Base-by-base conservation (phyloP, 768 basidiomycete species). In the Boletus rubroflammeus region DNA sequence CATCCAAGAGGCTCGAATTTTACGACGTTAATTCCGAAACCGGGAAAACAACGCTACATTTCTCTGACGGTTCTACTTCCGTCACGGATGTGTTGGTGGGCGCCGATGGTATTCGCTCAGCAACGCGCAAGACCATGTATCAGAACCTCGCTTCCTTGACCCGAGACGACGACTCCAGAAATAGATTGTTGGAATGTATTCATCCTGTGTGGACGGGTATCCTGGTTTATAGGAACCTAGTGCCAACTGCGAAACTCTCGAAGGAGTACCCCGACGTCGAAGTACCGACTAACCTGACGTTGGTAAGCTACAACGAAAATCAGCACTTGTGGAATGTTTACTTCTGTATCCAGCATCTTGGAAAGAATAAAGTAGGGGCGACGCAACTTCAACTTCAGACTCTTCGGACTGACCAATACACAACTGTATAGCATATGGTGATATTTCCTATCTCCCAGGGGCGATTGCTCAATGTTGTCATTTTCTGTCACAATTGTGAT, bases 41-140 rank as follows among this genome's bases (percentile, higher is more conserved):
- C 0, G 60, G 64, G 4, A 62, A 63, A 25, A 68, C 75, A 10
- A 52, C 43, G 1, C 51, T 80, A 7, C 53, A 62, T 14, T 80
- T 79, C 50, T 51, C 64, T 0, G 73, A 79, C n/a, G 76, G 72
- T 5, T 65, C 67, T 15, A 63, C 56, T 2, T 66, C 67, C 4
- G 56, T 56, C 0, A 75, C 75, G 31, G 76, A 80, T 49, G 50
- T 79, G 9, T 63, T 80, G 32, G 57, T 79, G 8, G 77, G 74
- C 1, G 68, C 73, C 5, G 78, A 80, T 53, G 78, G 78, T 2
- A 65, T 79, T 51, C 73, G 64, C 21, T 79, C 77, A 0, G 64
- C 60, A 25, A 63, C 67, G 8, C 67, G 74, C 36, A 59, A 45
- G 28, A 57, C 56, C 14, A 65, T 75, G 60, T 65, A 68, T 28